Conservation (phyloP, 1,139 yeast genomes). For the Lodderomyces margitis region DNA sequence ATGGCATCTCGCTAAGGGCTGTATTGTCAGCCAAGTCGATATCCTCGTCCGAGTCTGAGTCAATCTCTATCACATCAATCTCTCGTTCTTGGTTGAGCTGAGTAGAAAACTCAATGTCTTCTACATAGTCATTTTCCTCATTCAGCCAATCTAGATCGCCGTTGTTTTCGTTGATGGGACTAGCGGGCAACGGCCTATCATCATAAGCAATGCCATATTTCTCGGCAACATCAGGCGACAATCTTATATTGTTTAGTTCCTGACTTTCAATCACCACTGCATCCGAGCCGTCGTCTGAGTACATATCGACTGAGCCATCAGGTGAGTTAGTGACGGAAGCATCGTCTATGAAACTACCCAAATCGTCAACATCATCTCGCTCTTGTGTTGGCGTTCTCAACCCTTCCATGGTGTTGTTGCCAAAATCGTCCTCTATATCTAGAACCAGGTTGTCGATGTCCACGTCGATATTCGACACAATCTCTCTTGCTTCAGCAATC, state of each 20-base stretch:
- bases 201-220: conserved; percentile 28
- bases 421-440: conserved; percentile 42
- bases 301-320: conserved; percentile 19
- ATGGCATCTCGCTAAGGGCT: conserved; percentile 4
- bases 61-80: conserved; percentile 31
- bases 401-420: conserved; percentile 40
- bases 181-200: conserved; percentile 5
- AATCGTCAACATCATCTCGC: conserved; percentile 29
- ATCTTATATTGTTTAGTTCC: conserved; percentile 28
- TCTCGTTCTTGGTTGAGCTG: conserved; percentile 47
- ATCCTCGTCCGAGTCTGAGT: conserved; percentile 32
- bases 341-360: conserved; percentile 36
- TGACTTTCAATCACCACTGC: conserved; percentile 14
- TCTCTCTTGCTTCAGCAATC: conserved; percentile 11
- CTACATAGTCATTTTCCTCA: conserved; percentile 22
- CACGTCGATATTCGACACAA: conserved; percentile 13
- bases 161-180: conserved; percentile 6
- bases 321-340: conserved; percentile 16
- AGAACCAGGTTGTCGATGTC: conserved; percentile 7
- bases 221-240: conserved; percentile 18
- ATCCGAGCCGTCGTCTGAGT: not conserved
- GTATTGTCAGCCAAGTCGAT: conserved; percentile 8
- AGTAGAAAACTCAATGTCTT: conserved; percentile 34
- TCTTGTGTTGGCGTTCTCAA: conserved; percentile 38
- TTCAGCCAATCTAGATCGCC: conserved; percentile 11